Evolutionary conservation across 768 basidiomycete species (phyloP), one percentile per base, ranked within the genome.

Genomic region (Hysterangium stoloniferum): DNA sequence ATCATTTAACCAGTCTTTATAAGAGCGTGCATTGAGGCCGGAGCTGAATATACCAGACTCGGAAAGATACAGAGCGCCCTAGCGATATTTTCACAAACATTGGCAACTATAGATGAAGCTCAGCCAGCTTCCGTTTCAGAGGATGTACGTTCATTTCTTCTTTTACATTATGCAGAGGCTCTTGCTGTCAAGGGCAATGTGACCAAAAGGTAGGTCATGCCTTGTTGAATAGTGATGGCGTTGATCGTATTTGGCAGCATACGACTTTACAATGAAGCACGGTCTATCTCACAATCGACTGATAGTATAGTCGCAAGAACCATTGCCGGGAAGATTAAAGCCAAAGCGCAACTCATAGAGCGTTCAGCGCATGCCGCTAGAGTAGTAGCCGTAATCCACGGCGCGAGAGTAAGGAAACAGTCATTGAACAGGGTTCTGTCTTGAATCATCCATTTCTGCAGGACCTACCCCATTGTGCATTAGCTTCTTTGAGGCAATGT

Each of bases 1-100:
- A 42, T 33, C 32, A 46, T 33, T 57, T 13, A n/a, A 28, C 45
- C 55, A 88, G 84, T 71, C 11, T 89, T 80, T 61, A 69, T 86
- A 17, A 64, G 64, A 1, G 67, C 77, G 1, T 92, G 86, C 2
- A 68, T 82, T 1, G 78, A 83, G 36, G 74, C 95, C 5, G 93
- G 86, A 0, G 74, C 80, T 49, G 89, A 93, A 61, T 92, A 93
- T 58, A 68, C 81, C 38, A 77, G 74, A 31, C 73, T 97, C 1
- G 93, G 94, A 3, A 88, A 85, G 62, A 65, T 68, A 2, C 77
- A 77, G 45, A 77, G 84, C 32, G 91, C 92, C 0, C 71, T 68
- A 1, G 59, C 67, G 2, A 74, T 95, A 17, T 86, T 89, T 58
- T 73, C 65, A n/a, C 78, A 77, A 29, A 74, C 75, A 1, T 64